These are phyloP conservation scores for Fusarium sulawesiense DNA, from an alignment of 2,329 filamentous ascomycete genomes.

Conservation along the genomic window DNA sequence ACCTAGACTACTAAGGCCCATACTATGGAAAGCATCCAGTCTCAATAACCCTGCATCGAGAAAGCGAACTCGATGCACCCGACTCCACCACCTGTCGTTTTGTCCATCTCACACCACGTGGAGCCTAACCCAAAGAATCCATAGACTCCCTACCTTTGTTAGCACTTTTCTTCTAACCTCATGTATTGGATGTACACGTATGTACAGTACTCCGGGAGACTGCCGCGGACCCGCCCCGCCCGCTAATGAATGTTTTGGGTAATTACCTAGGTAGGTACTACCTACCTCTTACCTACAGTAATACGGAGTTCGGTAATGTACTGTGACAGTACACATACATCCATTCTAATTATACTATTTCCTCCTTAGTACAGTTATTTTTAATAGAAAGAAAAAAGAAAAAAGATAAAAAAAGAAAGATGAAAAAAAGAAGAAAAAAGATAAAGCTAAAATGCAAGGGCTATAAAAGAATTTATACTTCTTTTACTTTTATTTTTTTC, in stretches of 20 bases:
- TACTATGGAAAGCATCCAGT: too few species aligned
- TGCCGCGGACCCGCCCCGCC: conserved; percentile 45
- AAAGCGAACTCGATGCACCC: background rate
- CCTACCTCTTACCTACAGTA: background rate
- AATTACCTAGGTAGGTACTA: background rate
- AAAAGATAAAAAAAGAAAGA: too few species aligned
- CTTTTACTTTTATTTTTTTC: background rate
- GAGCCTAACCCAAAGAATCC: conserved; percentile 40
- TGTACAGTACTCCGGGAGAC: conserved; percentile 36
- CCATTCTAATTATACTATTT: too few species aligned
- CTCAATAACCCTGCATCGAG: too few species aligned
- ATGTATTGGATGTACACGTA: too few species aligned
- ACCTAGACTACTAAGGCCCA: too few species aligned
- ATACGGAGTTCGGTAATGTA: background rate
- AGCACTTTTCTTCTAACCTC: too few species aligned
- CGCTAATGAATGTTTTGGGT: background rate
- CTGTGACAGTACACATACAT: too few species aligned
- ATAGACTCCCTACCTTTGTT: conserved; percentile 26
- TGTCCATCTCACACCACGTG: conserved; percentile 42
- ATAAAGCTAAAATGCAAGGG: conserved; percentile 3
- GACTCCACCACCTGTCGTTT: conserved; percentile 41
- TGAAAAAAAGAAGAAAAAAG: too few species aligned
- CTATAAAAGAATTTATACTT: conserved; percentile 14
- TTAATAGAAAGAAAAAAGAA: too few species aligned
- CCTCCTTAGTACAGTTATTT: too few species aligned